Conservation (phyloP, 2,329 filamentous ascomycete genomes). For the Diaporthe aspalathi region DNA sequence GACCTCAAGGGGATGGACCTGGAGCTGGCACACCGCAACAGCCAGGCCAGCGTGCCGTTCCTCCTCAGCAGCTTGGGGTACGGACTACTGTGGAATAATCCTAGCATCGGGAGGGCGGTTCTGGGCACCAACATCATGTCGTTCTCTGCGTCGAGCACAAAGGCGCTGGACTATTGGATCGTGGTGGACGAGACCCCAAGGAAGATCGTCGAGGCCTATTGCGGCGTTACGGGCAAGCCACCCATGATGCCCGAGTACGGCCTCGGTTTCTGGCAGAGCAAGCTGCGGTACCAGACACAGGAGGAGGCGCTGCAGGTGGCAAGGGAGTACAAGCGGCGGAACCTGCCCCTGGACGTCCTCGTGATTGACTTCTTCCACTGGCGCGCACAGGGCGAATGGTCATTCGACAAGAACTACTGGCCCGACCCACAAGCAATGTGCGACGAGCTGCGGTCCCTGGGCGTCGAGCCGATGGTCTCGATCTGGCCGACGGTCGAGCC, state of each 20-base stretch:
- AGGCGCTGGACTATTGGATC: conserved; percentile 72
- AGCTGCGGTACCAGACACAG: conserved; percentile 73
- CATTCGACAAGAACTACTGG: conserved; percentile 73
- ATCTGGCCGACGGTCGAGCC: conserved; percentile 76
- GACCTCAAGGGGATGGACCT: conserved; percentile 72
- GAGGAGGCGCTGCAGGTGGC: conserved; percentile 71
- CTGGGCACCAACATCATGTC: conserved; percentile 70
- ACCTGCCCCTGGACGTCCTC: conserved; percentile 72
- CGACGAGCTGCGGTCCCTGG: conserved; percentile 66
- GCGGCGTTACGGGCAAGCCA: conserved; percentile 65
- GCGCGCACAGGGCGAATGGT: conserved; percentile 75
- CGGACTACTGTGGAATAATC: conserved; percentile 75
- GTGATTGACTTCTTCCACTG: conserved; percentile 77
- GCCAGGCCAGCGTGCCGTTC: conserved; percentile 74
- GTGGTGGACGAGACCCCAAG: conserved; percentile 67
- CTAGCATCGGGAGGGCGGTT: conserved; percentile 69
- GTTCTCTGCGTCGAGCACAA: conserved; percentile 70
- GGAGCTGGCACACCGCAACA: conserved; percentile 75
- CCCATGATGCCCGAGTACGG: conserved; percentile 78
- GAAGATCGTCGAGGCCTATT: conserved; percentile 68
- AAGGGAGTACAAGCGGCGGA: conserved; percentile 65
- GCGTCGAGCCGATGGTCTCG: conserved; percentile 75
- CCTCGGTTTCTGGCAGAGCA: conserved; percentile 77
- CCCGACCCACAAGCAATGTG: conserved; percentile 75
- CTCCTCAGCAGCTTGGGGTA: conserved; percentile 70